phyloP scores from a whole-genome alignment of 768 basidiomycete species.

The Steccherinum ochraceum region DNA sequence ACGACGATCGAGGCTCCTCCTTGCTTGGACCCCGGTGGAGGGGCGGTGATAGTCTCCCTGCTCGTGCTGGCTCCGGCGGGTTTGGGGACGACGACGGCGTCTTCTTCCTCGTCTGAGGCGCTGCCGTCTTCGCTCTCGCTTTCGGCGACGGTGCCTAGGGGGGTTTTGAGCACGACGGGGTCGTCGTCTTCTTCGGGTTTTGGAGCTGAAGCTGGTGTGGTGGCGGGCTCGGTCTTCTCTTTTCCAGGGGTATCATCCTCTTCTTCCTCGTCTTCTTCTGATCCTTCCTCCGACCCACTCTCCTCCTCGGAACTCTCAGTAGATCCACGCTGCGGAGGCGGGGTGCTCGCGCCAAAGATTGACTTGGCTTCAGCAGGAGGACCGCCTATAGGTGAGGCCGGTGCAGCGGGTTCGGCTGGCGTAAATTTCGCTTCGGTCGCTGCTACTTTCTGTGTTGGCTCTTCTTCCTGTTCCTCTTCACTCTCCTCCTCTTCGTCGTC shows the following conservation, averaged over 20 bases:
- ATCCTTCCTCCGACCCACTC: slow-evolving; percentile 3
- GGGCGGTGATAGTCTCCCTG: background rate
- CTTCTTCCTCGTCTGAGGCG: background rate
- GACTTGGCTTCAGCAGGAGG: no score
- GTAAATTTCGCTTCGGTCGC: background rate
- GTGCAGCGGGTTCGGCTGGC: background rate
- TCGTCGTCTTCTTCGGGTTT: background rate
- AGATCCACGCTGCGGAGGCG: no score
- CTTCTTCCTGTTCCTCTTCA: slow-evolving; percentile 6
- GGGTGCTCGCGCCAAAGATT: no score
- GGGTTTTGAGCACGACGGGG: background rate
- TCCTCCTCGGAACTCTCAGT: no score
- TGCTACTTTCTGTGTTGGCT: background rate
- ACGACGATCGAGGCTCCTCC: no score
- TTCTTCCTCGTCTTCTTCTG: background rate
- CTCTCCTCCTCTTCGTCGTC: slow-evolving; percentile 21
- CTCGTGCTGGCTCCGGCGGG: background rate
- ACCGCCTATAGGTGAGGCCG: background rate
- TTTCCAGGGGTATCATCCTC: background rate
- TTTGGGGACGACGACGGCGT: background rate
- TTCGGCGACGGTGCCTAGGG: background rate
- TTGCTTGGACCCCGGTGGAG: background rate
- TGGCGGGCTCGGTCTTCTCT: background rate
- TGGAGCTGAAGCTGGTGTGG: background rate
- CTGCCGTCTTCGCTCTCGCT: background rate